Base-by-base conservation (phyloP, 2,329 filamentous ascomycete species). In the Fusarium transvaalense region DNA sequence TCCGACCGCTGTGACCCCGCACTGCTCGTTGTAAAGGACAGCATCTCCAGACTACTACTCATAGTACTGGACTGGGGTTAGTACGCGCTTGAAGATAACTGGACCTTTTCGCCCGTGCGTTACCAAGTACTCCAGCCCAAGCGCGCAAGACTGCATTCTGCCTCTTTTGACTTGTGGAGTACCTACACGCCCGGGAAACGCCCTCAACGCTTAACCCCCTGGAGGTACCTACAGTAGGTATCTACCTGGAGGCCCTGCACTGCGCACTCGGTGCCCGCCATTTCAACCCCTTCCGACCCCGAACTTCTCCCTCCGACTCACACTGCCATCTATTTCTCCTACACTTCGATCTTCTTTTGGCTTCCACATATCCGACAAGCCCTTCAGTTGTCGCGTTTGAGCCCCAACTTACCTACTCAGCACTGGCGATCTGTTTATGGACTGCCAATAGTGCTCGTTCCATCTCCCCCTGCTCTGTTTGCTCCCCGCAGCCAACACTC, bases 221-320 rank as follows among this genome's bases (percentile, higher is more conserved):
- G 46, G 42, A 66, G 52, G 56, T 68, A 61, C 54, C 60, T 55
- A 12, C 15, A 27, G 48, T 55, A 51, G 19, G 13, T 35, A 31
- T 29, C 43, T 64, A 43, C 60, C 62, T 61, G 50, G 58, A 65
- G 60, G 66, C 59, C 60, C 62, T 73, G 56, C 48, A 53, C 42
- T 71, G 56, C 48, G 57, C 55, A 61, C 69, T 69, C 54, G 29
- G 68, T 70, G 66, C 72, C 72, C 68, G 55, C 72, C 72, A 73
- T 74, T 74, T 74, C 72, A 71, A 71, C 68, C 72, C 68, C 63
- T 66, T 71, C 66, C 67, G 50, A 64, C 61, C 68, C 59, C 69
- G 43, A 68, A 63, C 65, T 53, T 63, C 68, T 73, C 66, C 62
- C 67, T 71, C 60, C 56, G 66, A 70, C 71, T 71, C 66, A 71